phyloP scores from a whole-genome alignment of 805 yeast genomes.

The Metschnikowia corniflorae region DNA sequence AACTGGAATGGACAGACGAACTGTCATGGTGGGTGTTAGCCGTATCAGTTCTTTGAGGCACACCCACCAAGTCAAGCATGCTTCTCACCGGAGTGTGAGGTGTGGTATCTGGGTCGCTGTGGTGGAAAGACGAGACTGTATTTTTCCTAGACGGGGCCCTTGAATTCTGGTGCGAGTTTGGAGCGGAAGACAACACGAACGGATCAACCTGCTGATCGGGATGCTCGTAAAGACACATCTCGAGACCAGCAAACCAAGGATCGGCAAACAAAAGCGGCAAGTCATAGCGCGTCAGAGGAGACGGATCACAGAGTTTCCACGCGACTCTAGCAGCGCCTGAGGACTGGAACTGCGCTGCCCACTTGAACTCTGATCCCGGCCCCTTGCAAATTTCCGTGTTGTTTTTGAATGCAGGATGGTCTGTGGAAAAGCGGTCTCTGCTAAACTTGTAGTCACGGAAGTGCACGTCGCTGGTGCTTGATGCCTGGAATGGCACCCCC shows the following conservation, averaged over 20 bases:
- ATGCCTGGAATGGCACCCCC: conserved; percentile 56
- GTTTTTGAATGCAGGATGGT: conserved; percentile 48
- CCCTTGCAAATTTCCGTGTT: conserved; percentile 44
- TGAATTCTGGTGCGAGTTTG: conserved; percentile 22
- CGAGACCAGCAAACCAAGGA: conserved; percentile 59
- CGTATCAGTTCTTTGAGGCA: conserved; percentile 1
- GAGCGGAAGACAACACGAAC: conserved; percentile 21
- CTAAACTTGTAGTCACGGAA: conserved; percentile 55
- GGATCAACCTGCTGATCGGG: conserved; percentile 38
- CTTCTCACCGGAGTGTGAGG: conserved; percentile 32
- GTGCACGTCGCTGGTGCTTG: conserved; percentile 44
- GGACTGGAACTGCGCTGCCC: conserved; percentile 58
- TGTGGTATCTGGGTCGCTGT: conserved; percentile 12
- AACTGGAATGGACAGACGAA: conserved; percentile 23
- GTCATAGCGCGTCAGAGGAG: conserved; percentile 49
- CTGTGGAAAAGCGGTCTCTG: conserved; percentile 38
- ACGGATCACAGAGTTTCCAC: conserved; percentile 72
- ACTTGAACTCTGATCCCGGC: conserved; percentile 71
- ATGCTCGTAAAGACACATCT: conserved; percentile 56
- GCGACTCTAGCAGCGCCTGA: conserved; percentile 64
- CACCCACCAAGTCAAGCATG: conserved; percentile 35
- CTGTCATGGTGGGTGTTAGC: conserved; percentile 11
- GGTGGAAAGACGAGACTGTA: conserved; percentile 18
- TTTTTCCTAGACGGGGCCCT: conserved; percentile 32
- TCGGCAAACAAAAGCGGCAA: conserved; percentile 54